Evolutionary conservation across 768 basidiomycete species (phyloP), one percentile per base, ranked within the genome.

Genomic region (Mycena haematopus): DNA sequence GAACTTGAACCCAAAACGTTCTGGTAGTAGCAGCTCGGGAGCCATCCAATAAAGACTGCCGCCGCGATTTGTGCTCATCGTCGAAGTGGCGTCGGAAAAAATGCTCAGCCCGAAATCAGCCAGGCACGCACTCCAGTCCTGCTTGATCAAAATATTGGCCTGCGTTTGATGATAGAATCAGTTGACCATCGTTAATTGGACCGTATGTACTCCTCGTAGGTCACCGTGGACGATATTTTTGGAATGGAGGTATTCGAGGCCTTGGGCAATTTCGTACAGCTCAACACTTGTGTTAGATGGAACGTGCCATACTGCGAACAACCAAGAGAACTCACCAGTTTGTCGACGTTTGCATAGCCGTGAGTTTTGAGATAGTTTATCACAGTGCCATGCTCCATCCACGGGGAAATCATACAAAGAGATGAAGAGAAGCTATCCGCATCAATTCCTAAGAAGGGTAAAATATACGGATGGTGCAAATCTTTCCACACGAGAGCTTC

Each of bases 41-140:
- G 77, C 75, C 75, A 75, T 77, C 74, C 76, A 78, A n/a, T 74
- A 52, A 14, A 70, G 57, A 14, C 70, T 69, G 27, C 76, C 76
- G 21, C 64, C 71, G 15, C 69, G 65, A 35, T 66, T 70, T 10
- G 74, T 70, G 2, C 68, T 68, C 69, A 63, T 69, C 19, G 69
- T 64, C 1, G 67, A 55, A 1, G 73, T 74, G 25, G 67, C 72
- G 38, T 75, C 74, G n/a, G 70, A 65, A 46, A 76, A 71, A 17
- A 65, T 64, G 17, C 74, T 70, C 31, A 78, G 57, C 1, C 77
- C 77, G 47, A 78, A 78, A 57, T 78, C 77, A 6, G 76, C 71
- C 19, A 78, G 60, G 29, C 72, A 71, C 11, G 72, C 72, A 64
- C 72, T 73, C 67, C 70, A 69, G 22, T 72, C 60, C 24, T 76